Conservation (phyloP, 2,329 filamentous ascomycete genomes). For the Aspergillus melleus region DNA sequence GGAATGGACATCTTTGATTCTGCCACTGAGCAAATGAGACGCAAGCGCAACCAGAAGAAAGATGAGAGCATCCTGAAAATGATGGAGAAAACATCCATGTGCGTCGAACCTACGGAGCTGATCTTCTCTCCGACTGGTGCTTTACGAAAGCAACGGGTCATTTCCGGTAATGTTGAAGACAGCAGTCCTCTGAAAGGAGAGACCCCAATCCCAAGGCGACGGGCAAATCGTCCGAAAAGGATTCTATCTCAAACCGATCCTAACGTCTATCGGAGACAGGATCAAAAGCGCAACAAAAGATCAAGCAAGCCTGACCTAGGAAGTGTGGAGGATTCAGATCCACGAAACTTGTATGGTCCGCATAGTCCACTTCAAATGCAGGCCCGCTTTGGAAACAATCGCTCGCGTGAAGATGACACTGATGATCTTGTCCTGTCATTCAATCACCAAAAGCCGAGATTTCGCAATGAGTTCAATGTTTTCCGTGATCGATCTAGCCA, state of each 20-base stretch:
- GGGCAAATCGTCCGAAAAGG: conserved; percentile 31
- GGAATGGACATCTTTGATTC: conserved; percentile 56
- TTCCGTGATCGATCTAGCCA: conserved; percentile 36
- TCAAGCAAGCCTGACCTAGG: conserved; percentile 4
- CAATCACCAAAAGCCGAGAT: conserved; percentile 29
- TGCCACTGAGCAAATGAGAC: conserved; percentile 49
- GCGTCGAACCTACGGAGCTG: conserved; percentile 48
- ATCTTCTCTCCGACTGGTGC: conserved; percentile 48
- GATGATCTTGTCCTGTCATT: conserved; percentile 37
- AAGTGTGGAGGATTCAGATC: conserved; percentile 13
- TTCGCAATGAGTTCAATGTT: conserved; percentile 34
- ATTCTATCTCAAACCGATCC: conserved; percentile 33
- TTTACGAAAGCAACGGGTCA: conserved; percentile 45
- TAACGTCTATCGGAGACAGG: conserved; percentile 32
- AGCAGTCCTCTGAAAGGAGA: conserved; percentile 48
- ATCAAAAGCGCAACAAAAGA: conserved; percentile 27
- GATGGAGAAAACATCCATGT: conserved; percentile 48
- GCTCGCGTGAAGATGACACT: conserved; percentile 27
- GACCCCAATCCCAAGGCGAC: conserved; percentile 41
- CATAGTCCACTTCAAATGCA: conserved; percentile 22
- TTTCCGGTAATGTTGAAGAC: conserved; percentile 51
- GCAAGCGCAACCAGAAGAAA: conserved; percentile 54
- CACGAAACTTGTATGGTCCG: conserved; percentile 18
- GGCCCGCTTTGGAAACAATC: conserved; percentile 18
- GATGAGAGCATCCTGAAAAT: conserved; percentile 45